Conservation (phyloP, 345 rosid species). For the Ceriops tagal region DNA sequence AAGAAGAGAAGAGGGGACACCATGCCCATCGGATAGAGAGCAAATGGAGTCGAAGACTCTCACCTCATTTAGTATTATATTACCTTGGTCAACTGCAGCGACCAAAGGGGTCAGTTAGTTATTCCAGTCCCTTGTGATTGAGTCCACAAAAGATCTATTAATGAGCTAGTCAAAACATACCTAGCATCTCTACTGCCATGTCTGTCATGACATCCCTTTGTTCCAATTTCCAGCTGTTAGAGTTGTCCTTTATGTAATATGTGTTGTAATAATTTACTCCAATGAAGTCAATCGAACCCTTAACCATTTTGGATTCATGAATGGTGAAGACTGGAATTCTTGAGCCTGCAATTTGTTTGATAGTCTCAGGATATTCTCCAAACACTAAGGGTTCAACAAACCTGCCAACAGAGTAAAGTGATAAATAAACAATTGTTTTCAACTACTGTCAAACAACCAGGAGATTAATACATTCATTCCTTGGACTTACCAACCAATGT, state of each 20-base stretch:
- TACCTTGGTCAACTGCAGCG: background rate
- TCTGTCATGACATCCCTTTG: constrained; percentile 38
- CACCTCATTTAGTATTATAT: constrained; percentile 1
- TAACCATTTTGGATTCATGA: constrained; percentile 50
- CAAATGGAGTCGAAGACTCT: constrained; percentile 1
- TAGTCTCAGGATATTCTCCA: constrained; percentile 69
- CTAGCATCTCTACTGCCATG: constrained; percentile 17
- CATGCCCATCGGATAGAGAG: background rate
- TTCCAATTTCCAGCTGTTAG: constrained; percentile 18
- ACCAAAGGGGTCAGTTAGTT: background rate
- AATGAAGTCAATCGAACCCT: constrained; percentile 63
- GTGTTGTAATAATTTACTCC: constrained; percentile 48
- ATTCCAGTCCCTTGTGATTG: background rate
- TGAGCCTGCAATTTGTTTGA: constrained; percentile 55
- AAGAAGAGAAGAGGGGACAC: background rate
- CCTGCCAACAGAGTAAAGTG: constrained; percentile 35
- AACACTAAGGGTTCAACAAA: constrained; percentile 51
- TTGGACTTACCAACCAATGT: constrained; percentile 40
- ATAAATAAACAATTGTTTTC: too few species aligned
- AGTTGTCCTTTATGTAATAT: constrained; percentile 29
- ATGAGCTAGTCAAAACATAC: constrained; percentile 24
- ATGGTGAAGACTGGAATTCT: constrained; percentile 60
- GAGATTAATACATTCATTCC: background rate
- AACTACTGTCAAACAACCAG: background rate
- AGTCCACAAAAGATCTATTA: background rate